Conservation (phyloP, 2,329 filamentous ascomycete species). For the Hypomyces rosellus region DNA sequence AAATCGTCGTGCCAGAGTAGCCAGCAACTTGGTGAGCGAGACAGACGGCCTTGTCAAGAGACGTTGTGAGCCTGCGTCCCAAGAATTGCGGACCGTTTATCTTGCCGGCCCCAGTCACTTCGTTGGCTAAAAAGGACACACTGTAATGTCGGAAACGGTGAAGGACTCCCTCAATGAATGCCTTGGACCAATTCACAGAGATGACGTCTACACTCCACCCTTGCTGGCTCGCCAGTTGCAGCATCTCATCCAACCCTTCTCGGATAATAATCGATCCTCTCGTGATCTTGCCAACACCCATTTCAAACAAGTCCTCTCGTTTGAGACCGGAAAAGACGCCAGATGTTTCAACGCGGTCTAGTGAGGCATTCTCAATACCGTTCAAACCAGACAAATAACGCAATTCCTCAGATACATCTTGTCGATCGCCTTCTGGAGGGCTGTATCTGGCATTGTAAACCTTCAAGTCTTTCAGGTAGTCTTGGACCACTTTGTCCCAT, state of each 20-base stretch:
- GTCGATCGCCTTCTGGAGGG: constrained; percentile 27
- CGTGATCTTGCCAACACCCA: constrained; percentile 32
- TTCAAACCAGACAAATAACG: constrained; percentile 38
- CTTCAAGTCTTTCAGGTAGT: constrained; percentile 38
- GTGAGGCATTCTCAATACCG: constrained; percentile 40
- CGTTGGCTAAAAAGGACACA: constrained; percentile 39
- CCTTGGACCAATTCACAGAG: constrained; percentile 46
- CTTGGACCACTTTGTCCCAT: constrained; percentile 41
- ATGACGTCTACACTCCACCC: constrained; percentile 38
- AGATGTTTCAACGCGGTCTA: constrained; percentile 36
- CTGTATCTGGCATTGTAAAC: constrained; percentile 30
- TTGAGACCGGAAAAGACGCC: constrained; percentile 39
- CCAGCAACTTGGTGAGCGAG: constrained; percentile 20
- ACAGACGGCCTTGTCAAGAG: constrained; percentile 35
- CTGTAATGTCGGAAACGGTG: constrained; percentile 18
- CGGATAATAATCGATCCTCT: constrained; percentile 30
- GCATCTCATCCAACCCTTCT: constrained; percentile 33
- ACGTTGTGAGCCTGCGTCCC: constrained; percentile 27
- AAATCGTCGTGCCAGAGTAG: constrained; percentile 27
- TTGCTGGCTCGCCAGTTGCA: constrained; percentile 19
- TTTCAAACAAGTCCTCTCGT: constrained; percentile 25
- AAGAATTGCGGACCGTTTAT: constrained; percentile 35
- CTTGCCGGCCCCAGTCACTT: constrained; percentile 30
- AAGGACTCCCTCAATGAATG: constrained; percentile 42
- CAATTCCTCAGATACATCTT: constrained; percentile 32